Base-by-base conservation (phyloP, 768 basidiomycete species). In the Neoboletus magnificus region DNA sequence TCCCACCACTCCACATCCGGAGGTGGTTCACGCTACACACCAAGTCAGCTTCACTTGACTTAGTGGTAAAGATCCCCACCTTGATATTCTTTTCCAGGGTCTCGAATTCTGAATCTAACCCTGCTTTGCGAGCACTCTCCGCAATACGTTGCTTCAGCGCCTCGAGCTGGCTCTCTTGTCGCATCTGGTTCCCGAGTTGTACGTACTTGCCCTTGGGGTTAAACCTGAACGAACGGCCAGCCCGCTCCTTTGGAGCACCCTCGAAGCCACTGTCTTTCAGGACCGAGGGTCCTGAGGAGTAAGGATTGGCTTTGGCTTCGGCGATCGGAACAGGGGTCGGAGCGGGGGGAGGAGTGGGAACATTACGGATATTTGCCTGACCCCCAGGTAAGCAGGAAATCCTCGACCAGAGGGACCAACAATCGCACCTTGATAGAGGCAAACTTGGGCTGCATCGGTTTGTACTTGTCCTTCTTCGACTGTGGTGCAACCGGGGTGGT, bases 381-480 rank as follows among this genome's bases (percentile, higher is more conserved):
- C 4, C n/a, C n/a, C 1, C 4, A 30, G 3, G 44, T 64, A 16
- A 57, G 48, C 18, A 32, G 1, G 23, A 46, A 22, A 41, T 25
- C 39, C 18, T 29, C 12, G 5, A 52, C 15, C n/a, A 33, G 15
- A 35, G n/a, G 27, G 16, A 15, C 36, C 22, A 40, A 25, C 13
- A 43, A 32, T 62, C 76, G 46, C 20, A 87, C 91, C 77, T 89
- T 93, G 72, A 96, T 94, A 4, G 93, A 92, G 0, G 95, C 91
- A 71, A 98, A 99, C 72, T 99, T 99, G 48, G 97, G 97, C 60
- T 95, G 94, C 95, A 99, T 98, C 18, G 96, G 93, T 69, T 95
- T 96, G 73, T 97, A 97, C 58, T 89, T 76, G 71, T 97, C 92
- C 71, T 95, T 93, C 73, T 90, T 91, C 27, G 86, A 86, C 71